Percentiles rank a stretch among this genome's conserved stretches.
phyloP scores from a whole-genome alignment of 352 stramenopile species.

The Pythium pectinolyticum region DNA sequence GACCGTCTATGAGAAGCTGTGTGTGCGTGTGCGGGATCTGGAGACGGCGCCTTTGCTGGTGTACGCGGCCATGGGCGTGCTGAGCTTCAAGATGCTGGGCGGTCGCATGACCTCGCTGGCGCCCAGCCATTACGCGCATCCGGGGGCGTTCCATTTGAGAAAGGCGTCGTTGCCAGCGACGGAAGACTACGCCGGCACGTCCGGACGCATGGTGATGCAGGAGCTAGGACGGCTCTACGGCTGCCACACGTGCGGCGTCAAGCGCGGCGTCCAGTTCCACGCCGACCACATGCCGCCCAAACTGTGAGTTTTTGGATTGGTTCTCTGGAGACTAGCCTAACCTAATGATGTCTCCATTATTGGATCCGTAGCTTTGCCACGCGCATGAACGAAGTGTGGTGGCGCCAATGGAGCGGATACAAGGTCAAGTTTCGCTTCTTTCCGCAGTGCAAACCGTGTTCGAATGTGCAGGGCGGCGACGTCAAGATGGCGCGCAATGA shows the following conservation, averaged over 20 bases:
- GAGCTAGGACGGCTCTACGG: slow-evolving; percentile 78
- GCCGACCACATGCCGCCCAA: slow-evolving; percentile 88
- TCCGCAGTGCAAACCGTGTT: slow-evolving; percentile 81
- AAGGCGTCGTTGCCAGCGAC: slow-evolving; percentile 78
- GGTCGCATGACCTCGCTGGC: slow-evolving; percentile 67
- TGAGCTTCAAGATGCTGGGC: slow-evolving; percentile 77
- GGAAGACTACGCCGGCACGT: slow-evolving; percentile 61
- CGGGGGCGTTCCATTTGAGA: slow-evolving; percentile 76
- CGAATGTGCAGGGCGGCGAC: slow-evolving; percentile 64
- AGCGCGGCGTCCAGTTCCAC: slow-evolving; percentile 65
- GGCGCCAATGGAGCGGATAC: slow-evolving; percentile 39
- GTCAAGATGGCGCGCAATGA: slow-evolving; percentile 67
- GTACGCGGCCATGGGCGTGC: slow-evolving; percentile 71
- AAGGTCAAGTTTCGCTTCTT: slow-evolving; percentile 81
- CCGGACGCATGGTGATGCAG: slow-evolving; percentile 70
- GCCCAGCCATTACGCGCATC: slow-evolving; percentile 72
- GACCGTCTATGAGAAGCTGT: slow-evolving; percentile 5
- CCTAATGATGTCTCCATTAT: too few species aligned
- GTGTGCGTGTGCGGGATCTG: slow-evolving; percentile 17
- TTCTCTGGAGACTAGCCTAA: too few species aligned
- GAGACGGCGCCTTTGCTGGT: slow-evolving; percentile 45
- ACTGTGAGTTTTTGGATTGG: slow-evolving; percentile 40
- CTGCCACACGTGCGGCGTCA: slow-evolving; percentile 82
- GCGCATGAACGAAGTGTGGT: slow-evolving; percentile 43
- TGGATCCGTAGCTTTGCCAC: slow-evolving; percentile 57